Base-by-base conservation (phyloP, 139 green algal species). In the Auxenochlorella pyrenoidosa region DNA sequence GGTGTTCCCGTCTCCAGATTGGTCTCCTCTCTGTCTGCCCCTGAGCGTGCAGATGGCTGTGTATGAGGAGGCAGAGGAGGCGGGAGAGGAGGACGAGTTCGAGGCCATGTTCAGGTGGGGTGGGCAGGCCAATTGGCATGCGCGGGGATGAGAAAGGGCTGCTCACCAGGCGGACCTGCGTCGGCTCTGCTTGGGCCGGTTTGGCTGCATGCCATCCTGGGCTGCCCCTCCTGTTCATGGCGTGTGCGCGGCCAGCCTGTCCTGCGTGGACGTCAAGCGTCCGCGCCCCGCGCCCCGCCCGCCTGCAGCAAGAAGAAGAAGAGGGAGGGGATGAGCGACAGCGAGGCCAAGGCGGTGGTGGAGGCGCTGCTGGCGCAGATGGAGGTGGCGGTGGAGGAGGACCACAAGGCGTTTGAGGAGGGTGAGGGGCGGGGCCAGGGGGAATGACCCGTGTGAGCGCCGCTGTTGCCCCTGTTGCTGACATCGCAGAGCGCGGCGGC, bases 361-460 rank as follows among this genome's bases (percentile, higher is more conserved):
- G 91, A 94, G 38, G 84, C 77, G 32, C 75, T 93, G 16, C 58
- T 94, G n/a, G 83, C 85, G 8, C 73, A 79, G 66, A 94, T 94
- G 92, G 92, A 95, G 84, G 78, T 89, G 60, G 94, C 94, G 38
- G 91, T 89, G 16, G 90, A 95, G 84, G 72, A 82, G 38, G 94
- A 96, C 78, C 84, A 91, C 22, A 76, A 90, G 15, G 91, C 89
- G 41, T 94, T 94, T 58, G 72, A 88, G 32, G 32, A 85, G 30
- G 78, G 78, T 80, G 63, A 51, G 83, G 16, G n/a, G 21, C 44
- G 13, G 26, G 44, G 15, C 32, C 12, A 32, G 43, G 54, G 40
- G 68, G 34, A 18, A 71, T 71, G 24, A 36, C 18, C 16, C 4
- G 60, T 80, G 15, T 18, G n/a, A 16, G 28, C 30, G 21, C 38